Evolutionary conservation across 2,329 filamentous ascomycete genomes (phyloP).

Genomic region (Penicillium sclerotiorum): DNA sequence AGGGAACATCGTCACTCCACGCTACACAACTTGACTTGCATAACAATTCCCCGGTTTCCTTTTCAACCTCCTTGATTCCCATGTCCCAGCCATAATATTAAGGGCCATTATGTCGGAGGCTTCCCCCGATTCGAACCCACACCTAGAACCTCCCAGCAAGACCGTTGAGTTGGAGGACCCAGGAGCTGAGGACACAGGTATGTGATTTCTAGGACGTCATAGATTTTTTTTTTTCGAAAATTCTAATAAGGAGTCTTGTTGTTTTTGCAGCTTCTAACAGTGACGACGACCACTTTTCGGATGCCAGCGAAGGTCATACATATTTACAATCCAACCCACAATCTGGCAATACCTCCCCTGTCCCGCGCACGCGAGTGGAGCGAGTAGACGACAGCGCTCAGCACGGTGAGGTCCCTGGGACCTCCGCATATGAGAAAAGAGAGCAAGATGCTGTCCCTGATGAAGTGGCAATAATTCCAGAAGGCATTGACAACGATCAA

Average conservation of each 20-base stretch:
- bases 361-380: constrained; percentile 65
- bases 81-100: constrained; percentile 27
- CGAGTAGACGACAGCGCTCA: constrained; percentile 61
- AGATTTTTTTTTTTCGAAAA: neutral
- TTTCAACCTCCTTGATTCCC: constrained; percentile 12
- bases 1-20: constrained; percentile 30
- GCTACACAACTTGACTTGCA: constrained; percentile 15
- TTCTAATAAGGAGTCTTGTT: neutral
- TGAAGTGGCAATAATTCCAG: constrained; percentile 62
- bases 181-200: constrained; percentile 60
- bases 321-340: constrained; percentile 37
- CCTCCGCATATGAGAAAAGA: constrained; percentile 61
- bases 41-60: constrained; percentile 18
- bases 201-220: constrained; percentile 17
- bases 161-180: constrained; percentile 59
- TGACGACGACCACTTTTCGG: constrained; percentile 66
- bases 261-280: constrained; percentile 51
- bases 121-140: constrained; percentile 40
- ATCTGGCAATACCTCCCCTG: constrained; percentile 53
- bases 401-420: constrained; percentile 65
- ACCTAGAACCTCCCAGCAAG: constrained; percentile 57
- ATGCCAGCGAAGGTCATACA: constrained; percentile 61
- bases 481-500: constrained; percentile 43
- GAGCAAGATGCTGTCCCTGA: constrained; percentile 64
- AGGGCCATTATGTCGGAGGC: constrained; percentile 40